A percentile compares a stretch with the other conserved stretches of the same genome.
Conservation (phyloP, 192 early-diverging fungal species). For the Coemansia pectinata region DNA sequence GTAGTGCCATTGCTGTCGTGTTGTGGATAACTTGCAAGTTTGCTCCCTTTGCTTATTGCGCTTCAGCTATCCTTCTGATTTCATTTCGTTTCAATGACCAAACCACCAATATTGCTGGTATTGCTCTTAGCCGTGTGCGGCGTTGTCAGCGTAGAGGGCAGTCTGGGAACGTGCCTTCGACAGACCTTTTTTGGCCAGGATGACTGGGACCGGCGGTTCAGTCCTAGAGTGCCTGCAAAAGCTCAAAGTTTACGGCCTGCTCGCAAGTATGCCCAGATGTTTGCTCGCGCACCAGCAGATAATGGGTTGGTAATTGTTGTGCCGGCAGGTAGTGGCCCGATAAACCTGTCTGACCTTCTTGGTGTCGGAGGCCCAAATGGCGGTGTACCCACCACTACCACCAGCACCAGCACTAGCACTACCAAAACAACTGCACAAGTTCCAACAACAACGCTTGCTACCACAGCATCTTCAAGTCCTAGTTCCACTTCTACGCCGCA, state of each 20-base stretch:
- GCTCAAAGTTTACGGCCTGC: background rate
- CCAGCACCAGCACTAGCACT: background rate
- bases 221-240: constrained; percentile 17
- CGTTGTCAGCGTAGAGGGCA: background rate
- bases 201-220: constrained; percentile 18
- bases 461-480: background rate
- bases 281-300: constrained; percentile 13
- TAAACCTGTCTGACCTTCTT: constrained; percentile 28
- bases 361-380: constrained; percentile 11
- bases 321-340: constrained; percentile 25
- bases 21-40: background rate
- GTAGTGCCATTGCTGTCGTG: background rate
- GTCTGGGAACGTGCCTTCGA: constrained; percentile 30
- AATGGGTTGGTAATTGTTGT: constrained; percentile 31
- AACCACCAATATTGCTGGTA: background rate
- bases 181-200: constrained; percentile 42
- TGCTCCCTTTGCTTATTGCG: background rate
- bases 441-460: constrained; percentile 4
- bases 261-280: background rate
- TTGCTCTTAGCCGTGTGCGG: constrained; percentile 5
- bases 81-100: constrained; percentile 5
- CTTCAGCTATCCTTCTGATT: background rate
- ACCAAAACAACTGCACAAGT: constrained; percentile 6
- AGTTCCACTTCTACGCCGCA: background rate
- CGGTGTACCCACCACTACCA: background rate